Evolutionary conservation across 2,329 filamentous ascomycete species (phyloP), one percentile per base, ranked within the genome.

Genomic region (Cercospora sp.): DNA sequence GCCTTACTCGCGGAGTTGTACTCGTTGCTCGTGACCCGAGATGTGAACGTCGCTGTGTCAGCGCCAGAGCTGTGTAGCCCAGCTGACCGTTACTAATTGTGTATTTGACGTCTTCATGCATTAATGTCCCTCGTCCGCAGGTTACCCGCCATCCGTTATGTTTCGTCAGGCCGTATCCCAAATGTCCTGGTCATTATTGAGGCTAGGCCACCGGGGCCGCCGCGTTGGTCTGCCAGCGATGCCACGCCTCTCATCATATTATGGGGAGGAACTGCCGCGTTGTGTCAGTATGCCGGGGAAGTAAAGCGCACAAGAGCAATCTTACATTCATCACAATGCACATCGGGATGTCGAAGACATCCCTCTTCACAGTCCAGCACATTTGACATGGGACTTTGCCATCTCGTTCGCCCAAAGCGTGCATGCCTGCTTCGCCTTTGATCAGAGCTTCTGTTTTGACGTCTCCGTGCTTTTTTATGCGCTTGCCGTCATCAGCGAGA

Each of bases 261-360:
- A 73, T 67, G 7, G 72, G 72, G 20, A 73, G 42, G 68, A 73
- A 73, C 72, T 73, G 59, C 60, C 5, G 12, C 42, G 12, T 20
- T 16, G 31, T 63, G 62, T 69, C 59, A 69, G 66, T 57, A 31
- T 48, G n/a, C 26, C 5, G 55, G 23, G 36, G 55, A 12, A n/a
- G 18, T 20, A 55, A 30, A 9, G 40, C 60, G 42, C 6, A n/a
- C 40, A 33, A 8, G 26, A 58, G 53, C 26, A 58, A 90, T 12
- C 94, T 90, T 80, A 97, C 95, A 83, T 97, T 97, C 84, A 98
- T 94, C 77, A 97, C 92, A 80, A 98, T 96, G 82, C 98, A 85
- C 93, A 97, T 97, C 23, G 95, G 95, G 80, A 98, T 97, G 82
- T 98, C 94, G 82, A 98, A 98, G 48, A 95, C 92, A 80, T 99